Conservation (phyloP, 2,329 filamentous ascomycete species). For the Hortaea werneckii region DNA sequence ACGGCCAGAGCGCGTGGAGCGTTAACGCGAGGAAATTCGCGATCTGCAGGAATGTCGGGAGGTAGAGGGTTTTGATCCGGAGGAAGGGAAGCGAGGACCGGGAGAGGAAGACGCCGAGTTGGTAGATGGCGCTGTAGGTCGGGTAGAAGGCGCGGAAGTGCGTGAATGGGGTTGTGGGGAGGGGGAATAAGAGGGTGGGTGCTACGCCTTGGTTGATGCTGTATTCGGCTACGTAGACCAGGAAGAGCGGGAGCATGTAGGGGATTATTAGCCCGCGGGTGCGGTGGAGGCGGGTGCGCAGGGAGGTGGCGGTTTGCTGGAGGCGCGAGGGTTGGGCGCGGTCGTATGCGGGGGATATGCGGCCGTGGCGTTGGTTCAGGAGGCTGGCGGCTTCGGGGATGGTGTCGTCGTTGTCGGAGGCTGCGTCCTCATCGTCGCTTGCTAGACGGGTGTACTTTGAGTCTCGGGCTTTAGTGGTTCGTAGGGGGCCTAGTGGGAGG, state of each 20-base stretch:
- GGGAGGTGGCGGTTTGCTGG: slow-evolving; percentile 2
- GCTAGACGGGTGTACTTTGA: slow-evolving; percentile 8
- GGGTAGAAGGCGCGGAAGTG: slow-evolving; percentile 86
- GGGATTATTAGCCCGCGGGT: slow-evolving; percentile 61
- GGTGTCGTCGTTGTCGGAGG: slow-evolving; percentile 33
- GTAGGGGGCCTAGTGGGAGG: slow-evolving; percentile 58
- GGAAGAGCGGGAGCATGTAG: slow-evolving; percentile 78
- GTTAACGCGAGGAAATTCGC: slow-evolving; percentile 65
- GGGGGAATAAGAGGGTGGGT: slow-evolving; percentile 79
- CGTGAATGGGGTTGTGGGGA: slow-evolving; percentile 63
- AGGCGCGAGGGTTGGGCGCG: not conserved
- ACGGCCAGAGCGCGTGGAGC: slow-evolving; percentile 61
- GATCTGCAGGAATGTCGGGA: slow-evolving; percentile 73
- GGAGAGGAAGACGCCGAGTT: slow-evolving; percentile 89
- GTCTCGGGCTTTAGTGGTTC: slow-evolving; percentile 33
- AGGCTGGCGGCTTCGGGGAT: slow-evolving; percentile 27
- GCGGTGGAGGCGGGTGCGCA: slow-evolving; percentile 44
- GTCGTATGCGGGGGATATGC: slow-evolving; percentile 18
- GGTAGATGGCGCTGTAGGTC: slow-evolving; percentile 89
- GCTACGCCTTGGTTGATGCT: slow-evolving; percentile 93
- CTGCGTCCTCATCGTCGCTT: slow-evolving; percentile 45
- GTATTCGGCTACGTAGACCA: slow-evolving; percentile 95
- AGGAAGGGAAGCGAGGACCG: slow-evolving; percentile 83
- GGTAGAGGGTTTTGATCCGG: slow-evolving; percentile 69
- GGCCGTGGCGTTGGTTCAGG: slow-evolving; percentile 16